Percentiles rank a stretch among this genome's conserved stretches.
phyloP scores from a whole-genome alignment of 129 eudicot genomes.

The Flaveria trinervia region DNA sequence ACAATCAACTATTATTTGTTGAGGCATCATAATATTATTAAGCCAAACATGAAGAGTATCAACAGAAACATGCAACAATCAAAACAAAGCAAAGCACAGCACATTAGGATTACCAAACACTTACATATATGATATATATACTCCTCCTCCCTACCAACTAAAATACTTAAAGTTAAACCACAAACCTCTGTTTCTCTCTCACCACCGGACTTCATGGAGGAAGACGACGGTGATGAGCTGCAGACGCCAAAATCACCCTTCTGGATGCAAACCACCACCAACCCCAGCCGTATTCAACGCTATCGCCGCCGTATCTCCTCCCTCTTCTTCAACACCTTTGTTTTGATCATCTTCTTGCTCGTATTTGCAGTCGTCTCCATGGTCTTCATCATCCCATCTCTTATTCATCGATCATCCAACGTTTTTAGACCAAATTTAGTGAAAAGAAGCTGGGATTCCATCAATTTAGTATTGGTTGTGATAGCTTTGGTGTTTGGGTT shows the following conservation, averaged over 20 bases:
- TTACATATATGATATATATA: not conserved
- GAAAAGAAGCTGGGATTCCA: conserved; percentile 79
- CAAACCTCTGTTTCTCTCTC: conserved; percentile 21
- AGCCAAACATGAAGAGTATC: not conserved
- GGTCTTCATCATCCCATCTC: conserved; percentile 55
- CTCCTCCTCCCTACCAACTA: conserved; percentile 27
- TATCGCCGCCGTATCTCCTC: conserved; percentile 27
- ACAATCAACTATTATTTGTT: too few species aligned
- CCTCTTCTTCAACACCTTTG: conserved; percentile 66
- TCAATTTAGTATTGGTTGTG: conserved; percentile 62
- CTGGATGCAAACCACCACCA: conserved; percentile 66
- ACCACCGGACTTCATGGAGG: conserved; percentile 48
- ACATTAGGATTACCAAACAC: conserved; percentile 25
- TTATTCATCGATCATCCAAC: conserved; percentile 41
- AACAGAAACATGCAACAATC: conserved; percentile 25
- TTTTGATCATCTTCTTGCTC: conserved; percentile 49
- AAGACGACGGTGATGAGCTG: conserved; percentile 38
- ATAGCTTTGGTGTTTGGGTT: conserved; percentile 76
- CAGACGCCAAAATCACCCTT: conserved; percentile 51
- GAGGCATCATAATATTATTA: not conserved
- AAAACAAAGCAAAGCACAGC: conserved; percentile 14
- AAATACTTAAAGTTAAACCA: conserved; percentile 43
- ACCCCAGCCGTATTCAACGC: conserved; percentile 30
- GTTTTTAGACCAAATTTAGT: conserved; percentile 54
- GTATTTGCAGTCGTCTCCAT: conserved; percentile 58